Evolutionary conservation across 2,329 filamentous ascomycete species (phyloP), one percentile per base, ranked within the genome.

Genomic region (Xylaria sp.): DNA sequence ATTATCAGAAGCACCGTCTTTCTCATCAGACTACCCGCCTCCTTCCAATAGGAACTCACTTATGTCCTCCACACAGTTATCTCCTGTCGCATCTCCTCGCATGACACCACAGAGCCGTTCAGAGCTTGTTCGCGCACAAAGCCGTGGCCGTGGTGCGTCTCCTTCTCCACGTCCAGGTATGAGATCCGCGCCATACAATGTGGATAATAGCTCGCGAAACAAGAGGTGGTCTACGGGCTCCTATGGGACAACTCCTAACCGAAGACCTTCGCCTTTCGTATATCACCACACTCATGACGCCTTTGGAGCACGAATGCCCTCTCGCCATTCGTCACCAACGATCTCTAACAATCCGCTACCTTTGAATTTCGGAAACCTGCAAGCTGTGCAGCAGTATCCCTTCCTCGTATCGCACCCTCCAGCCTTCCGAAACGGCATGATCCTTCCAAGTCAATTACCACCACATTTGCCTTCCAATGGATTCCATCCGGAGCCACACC

Each of bases 141-240:
- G 90, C 78, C 87, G 90, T 59, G 89, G 90, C 25, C 86, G 90
- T 39, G 77, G 75, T 45, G 89, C 90, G 13, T 92, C 91, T 51
- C 90, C 90, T 42, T 92, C 90, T 36, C 90, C 91, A 25, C 86
- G 90, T 50, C 89, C 88, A 36, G 88, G 85, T 61, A 84, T 90
- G 75, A 87, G 91, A 68, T 87, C 90, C 45, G 89, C 88, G 20
- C 91, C 91, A 0, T 93, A 93, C 79, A 89, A 82, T 57, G 84
- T 92, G 57, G 90, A 93, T 51, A 86, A 81, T 67, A 84, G 84
- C 59, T 84, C 83, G 51, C 86, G 90, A 69, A 88, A 85, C 76
- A 93, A 93, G 82, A 85, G 91, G 71, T 94, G 91, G 91, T 93
- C 91, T 22, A 93, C 91, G 3, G 91, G 90, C 15, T 92, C 90